Conservation (phyloP, 139 green algal species). For the Coelastrella sp. region DNA sequence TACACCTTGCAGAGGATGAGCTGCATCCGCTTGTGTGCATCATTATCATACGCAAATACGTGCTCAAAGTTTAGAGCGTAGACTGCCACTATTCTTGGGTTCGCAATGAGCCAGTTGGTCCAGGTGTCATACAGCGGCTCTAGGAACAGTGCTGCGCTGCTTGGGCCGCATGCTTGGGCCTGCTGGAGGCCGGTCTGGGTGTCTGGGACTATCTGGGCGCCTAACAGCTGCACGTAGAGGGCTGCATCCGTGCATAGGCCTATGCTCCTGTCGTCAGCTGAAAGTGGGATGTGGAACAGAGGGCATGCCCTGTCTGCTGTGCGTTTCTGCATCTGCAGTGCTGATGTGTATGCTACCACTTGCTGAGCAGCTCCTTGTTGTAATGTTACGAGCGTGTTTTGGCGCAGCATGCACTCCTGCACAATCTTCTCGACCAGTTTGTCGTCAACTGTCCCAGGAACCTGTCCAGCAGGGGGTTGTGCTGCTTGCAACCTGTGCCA, state of each 20-base stretch:
- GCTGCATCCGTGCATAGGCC: conserved; percentile 47
- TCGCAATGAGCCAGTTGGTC: background rate
- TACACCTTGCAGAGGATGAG: conserved; percentile 39
- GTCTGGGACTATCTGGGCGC: conserved; percentile 12
- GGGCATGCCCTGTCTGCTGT: background rate
- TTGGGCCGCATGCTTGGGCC: background rate
- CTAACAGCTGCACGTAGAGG: conserved; percentile 11
- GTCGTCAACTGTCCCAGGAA: background rate
- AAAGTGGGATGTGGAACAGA: conserved; percentile 10
- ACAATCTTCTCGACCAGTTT: background rate
- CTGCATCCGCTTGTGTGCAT: conserved; percentile 33
- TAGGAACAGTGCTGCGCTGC: conserved; percentile 23
- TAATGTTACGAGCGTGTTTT: background rate
- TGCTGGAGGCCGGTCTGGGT: background rate
- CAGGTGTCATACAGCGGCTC: conserved; percentile 35
- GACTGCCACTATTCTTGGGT: background rate
- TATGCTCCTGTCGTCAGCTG: conserved; percentile 8
- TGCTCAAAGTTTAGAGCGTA: conserved; percentile 43
- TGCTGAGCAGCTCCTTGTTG: background rate
- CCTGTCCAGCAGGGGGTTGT: background rate
- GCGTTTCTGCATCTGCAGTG: background rate
- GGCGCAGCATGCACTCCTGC: background rate
- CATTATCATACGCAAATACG: conserved; percentile 4
- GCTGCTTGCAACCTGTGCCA: background rate
- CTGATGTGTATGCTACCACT: background rate